phyloP scores from a whole-genome alignment of 208 protist genomes.

The Phytomonas serpens region DNA sequence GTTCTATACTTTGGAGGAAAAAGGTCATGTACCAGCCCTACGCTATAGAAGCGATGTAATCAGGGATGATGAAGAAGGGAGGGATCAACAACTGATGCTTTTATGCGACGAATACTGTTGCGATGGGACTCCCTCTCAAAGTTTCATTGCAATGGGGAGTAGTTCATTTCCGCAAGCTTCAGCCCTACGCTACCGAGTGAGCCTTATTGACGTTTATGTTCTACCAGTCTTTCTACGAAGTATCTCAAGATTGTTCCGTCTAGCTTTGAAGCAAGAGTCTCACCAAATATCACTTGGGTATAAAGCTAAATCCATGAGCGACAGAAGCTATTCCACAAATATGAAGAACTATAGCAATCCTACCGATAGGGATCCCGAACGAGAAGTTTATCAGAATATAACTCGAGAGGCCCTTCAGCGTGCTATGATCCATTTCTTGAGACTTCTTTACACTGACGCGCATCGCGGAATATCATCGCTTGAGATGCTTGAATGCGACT shows the following conservation, averaged over 20 bases:
- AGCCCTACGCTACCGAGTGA: slow-evolving; percentile 12
- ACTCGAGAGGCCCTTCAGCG: background rate
- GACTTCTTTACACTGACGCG: background rate
- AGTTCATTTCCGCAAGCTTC: background rate
- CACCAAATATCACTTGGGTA: background rate
- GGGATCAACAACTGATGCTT: background rate
- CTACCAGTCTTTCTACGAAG: slow-evolving; percentile 8
- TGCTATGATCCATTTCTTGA: background rate
- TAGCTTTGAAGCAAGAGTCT: background rate
- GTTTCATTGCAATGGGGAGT: background rate
- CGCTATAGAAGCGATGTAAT: background rate
- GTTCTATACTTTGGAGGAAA: background rate
- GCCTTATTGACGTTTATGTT: slow-evolving; percentile 13
- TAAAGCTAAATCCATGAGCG: background rate
- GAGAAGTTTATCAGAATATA: background rate
- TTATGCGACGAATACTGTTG: background rate
- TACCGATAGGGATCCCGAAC: background rate
- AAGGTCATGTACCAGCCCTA: background rate
- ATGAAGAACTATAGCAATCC: background rate
- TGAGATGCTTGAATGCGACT: background rate
- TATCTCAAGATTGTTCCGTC: slow-evolving; percentile 1
- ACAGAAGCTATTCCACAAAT: background rate
- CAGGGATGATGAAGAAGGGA: background rate
- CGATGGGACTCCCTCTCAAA: background rate
- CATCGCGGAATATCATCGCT: background rate